Percentiles rank a stretch among this genome's conserved stretches.
Conservation (phyloP, 495 filamentous ascomycete genomes). For the Podospora australis region DNA sequence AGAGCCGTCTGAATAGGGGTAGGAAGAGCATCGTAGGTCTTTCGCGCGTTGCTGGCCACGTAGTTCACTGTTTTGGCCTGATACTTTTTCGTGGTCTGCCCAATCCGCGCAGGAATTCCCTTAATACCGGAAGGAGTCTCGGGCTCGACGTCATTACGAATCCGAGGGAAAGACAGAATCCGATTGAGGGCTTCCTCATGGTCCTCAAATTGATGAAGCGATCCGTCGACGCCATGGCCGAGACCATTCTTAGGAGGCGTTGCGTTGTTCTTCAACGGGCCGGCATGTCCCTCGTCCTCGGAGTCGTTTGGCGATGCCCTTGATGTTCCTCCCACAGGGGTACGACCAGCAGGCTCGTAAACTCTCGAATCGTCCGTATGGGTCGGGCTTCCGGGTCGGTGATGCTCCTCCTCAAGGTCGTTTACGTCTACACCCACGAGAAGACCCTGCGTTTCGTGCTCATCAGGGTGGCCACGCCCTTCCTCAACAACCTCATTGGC, state of each 20-base stretch:
- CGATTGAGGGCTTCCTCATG: slow-evolving; percentile 21
- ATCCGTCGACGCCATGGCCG: slow-evolving; percentile 3
- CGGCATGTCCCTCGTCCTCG: slow-evolving; percentile 33
- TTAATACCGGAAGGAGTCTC: slow-evolving; percentile 28
- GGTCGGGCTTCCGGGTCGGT: slow-evolving; percentile 16
- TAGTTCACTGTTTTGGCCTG: slow-evolving; percentile 27
- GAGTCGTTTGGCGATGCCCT: slow-evolving; percentile 35
- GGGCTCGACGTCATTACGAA: slow-evolving; percentile 28
- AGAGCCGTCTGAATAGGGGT: slow-evolving; percentile 49
- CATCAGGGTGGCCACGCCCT: slow-evolving; percentile 54
- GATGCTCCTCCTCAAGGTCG: slow-evolving; percentile 15
- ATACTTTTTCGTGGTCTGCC: slow-evolving; percentile 10
- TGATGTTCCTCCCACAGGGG: slow-evolving; percentile 37
- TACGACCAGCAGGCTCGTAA: slow-evolving; percentile 42
- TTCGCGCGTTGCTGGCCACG: slow-evolving; percentile 27
- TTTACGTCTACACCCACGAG: slow-evolving; percentile 26
- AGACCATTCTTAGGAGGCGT: slow-evolving; percentile 13
- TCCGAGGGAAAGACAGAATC: slow-evolving; percentile 41
- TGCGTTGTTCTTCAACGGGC: slow-evolving; percentile 14
- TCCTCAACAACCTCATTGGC: slow-evolving; percentile 53
- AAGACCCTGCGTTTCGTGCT: slow-evolving; percentile 21
- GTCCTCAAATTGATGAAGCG: slow-evolving; percentile 9
- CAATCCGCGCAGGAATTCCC: slow-evolving; percentile 25
- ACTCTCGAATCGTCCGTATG: slow-evolving; percentile 33
- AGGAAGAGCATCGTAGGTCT: slow-evolving; percentile 46